Evolutionary conservation across 2,329 filamentous ascomycete genomes (phyloP).

Genomic region (Pseudocercospora vitis): DNA sequence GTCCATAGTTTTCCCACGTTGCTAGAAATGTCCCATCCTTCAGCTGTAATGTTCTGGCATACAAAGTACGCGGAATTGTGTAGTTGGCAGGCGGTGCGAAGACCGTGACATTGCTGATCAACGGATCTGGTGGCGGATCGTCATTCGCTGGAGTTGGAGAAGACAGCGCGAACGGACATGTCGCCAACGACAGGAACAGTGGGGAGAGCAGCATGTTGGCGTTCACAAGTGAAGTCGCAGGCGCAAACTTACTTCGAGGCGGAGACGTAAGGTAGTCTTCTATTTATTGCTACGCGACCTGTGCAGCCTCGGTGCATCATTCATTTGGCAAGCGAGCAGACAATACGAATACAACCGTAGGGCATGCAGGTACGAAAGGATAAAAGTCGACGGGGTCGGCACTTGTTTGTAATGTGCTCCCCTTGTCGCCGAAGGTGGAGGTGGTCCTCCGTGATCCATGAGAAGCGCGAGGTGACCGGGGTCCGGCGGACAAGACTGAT

Average conservation of each 20-base stretch:
- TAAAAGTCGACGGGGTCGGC: background rate
- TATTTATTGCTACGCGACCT: slow-evolving; percentile 7
- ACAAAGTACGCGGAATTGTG: slow-evolving; percentile 46
- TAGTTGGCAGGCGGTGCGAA: slow-evolving; percentile 32
- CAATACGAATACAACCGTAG: background rate
- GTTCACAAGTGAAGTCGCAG: background rate
- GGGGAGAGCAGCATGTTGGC: slow-evolving; percentile 12
- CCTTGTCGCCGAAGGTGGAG: background rate
- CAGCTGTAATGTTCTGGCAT: slow-evolving; percentile 52
- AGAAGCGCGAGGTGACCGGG: background rate
- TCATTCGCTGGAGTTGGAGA: background rate
- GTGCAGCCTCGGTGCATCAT: background rate
- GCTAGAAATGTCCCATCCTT: slow-evolving; percentile 47
- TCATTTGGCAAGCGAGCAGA: background rate
- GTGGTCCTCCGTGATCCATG: background rate
- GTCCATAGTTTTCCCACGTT: slow-evolving; percentile 57
- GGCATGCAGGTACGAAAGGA: background rate
- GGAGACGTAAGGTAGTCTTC: background rate
- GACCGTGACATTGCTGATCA: slow-evolving; percentile 27
- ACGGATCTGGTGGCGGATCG: background rate
- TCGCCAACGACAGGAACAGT: slow-evolving; percentile 9
- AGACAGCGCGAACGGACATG: slow-evolving; percentile 9
- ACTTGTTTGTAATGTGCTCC: background rate
- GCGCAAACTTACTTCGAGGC: slow-evolving; percentile 8
- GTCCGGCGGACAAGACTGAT: background rate